A percentile compares a stretch with the other conserved stretches of the same genome.
These are phyloP conservation scores for Spathaspora sp. DNA, from an alignment of 805 yeast species.

Conservation along the genomic window DNA sequence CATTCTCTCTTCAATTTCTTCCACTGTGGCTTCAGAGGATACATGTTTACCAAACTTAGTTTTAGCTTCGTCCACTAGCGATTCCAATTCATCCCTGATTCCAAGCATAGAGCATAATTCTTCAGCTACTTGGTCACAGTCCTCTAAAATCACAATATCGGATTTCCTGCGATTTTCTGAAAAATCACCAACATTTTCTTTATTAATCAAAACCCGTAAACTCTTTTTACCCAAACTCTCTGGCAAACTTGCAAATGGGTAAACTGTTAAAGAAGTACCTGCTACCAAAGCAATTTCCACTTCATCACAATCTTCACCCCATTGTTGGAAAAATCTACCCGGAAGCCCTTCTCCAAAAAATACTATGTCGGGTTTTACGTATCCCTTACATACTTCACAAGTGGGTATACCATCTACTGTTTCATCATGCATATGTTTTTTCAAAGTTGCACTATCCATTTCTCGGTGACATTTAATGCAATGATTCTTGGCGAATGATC, in stretches of 20 bases:
- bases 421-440: slow-evolving; percentile 28
- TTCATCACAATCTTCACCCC: slow-evolving; percentile 55
- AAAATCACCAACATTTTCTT: slow-evolving; percentile 77
- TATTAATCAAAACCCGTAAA: slow-evolving; percentile 66
- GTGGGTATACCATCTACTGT: slow-evolving; percentile 42
- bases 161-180: slow-evolving; percentile 41
- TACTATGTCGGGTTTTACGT: slow-evolving; percentile 89
- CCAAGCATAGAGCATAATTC: slow-evolving; percentile 52
- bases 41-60: slow-evolving; percentile 10
- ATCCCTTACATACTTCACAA: slow-evolving; percentile 67
- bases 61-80: slow-evolving; percentile 24
- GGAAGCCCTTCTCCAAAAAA: slow-evolving; percentile 93
- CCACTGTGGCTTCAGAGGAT: slow-evolving; percentile 6
- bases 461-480: slow-evolving; percentile 70
- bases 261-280: slow-evolving; percentile 87
- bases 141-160: slow-evolving; percentile 60
- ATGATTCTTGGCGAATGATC: slow-evolving; percentile 81
- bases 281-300: slow-evolving; percentile 80
- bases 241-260: slow-evolving; percentile 87
- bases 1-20: slow-evolving; percentile 11
- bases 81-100: slow-evolving; percentile 57
- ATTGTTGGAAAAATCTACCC: slow-evolving; percentile 54
- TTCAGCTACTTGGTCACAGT: slow-evolving; percentile 65
- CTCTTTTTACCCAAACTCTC: slow-evolving; percentile 46
- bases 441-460: slow-evolving; percentile 48